phyloP scores from a whole-genome alignment of 2,329 filamentous ascomycete species.

The Monilinia laxa region DNA sequence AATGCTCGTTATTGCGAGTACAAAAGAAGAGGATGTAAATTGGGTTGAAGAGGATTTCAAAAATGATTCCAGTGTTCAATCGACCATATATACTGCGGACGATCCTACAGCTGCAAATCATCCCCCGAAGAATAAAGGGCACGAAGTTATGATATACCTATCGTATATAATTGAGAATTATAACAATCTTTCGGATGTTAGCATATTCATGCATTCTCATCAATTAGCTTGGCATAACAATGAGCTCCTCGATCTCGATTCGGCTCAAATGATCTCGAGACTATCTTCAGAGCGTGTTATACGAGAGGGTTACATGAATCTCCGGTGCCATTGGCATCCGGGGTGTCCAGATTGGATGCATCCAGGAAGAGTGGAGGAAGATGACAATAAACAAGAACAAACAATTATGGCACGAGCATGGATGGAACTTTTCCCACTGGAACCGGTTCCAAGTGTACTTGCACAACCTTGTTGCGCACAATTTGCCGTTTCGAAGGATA shows the following conservation, averaged over 20 bases:
- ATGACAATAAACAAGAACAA: slow-evolving; percentile 18
- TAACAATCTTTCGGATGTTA: slow-evolving; percentile 46
- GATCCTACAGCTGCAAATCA: slow-evolving; percentile 43
- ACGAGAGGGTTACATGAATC: slow-evolving; percentile 57
- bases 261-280: slow-evolving; percentile 40
- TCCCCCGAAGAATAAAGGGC: slow-evolving; percentile 47
- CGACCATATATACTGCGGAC: slow-evolving; percentile 34
- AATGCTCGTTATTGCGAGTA: slow-evolving; percentile 16
- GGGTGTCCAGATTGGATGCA: slow-evolving; percentile 54
- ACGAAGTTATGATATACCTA: slow-evolving; percentile 38
- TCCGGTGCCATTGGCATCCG: slow-evolving; percentile 59
- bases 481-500: slow-evolving; percentile 58
- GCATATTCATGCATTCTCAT: slow-evolving; percentile 47
- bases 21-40: slow-evolving; percentile 8
- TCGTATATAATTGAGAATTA: slow-evolving; percentile 66
- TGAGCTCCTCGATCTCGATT: slow-evolving; percentile 32
- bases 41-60: slow-evolving; percentile 14
- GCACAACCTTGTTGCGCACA: slow-evolving; percentile 62
- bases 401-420: slow-evolving; percentile 41
- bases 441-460: slow-evolving; percentile 48
- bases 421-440: slow-evolving; percentile 33
- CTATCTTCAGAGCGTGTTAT: slow-evolving; percentile 43
- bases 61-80: background rate
- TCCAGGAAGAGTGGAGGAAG: slow-evolving; percentile 34
- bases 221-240: slow-evolving; percentile 44